These are phyloP conservation scores for Eucommia ulmoides DNA, from an alignment of 257 asterid genomes.

Conservation along the genomic window DNA sequence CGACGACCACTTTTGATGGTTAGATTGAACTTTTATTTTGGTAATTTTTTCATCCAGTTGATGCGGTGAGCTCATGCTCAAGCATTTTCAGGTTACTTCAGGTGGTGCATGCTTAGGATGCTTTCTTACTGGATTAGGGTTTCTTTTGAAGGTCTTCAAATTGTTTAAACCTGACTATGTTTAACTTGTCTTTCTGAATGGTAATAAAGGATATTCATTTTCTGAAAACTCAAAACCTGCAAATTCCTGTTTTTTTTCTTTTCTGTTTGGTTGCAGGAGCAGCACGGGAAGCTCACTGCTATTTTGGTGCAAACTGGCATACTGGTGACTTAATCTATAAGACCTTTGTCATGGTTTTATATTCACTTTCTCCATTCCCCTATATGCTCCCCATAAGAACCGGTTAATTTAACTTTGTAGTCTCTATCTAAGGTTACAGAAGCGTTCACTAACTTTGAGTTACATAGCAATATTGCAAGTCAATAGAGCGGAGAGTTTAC, in stretches of 20 bases:
- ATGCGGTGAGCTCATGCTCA: too few species aligned
- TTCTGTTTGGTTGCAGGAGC: too few species aligned
- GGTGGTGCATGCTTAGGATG: slow-evolving; percentile 26
- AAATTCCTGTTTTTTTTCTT: too few species aligned
- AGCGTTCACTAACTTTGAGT: too few species aligned
- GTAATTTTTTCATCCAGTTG: too few species aligned
- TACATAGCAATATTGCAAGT: too few species aligned
- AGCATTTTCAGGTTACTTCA: slow-evolving; percentile 17
- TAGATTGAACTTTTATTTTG: too few species aligned
- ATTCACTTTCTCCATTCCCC: too few species aligned
- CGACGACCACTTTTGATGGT: neutral
- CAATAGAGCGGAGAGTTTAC: too few species aligned
- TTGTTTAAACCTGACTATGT: neutral
- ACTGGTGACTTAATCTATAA: slow-evolving; percentile 3
- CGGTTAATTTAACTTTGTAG: neutral
- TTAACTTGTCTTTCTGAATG: neutral
- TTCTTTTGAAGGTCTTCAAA: slow-evolving; percentile 17
- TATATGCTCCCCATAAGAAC: too few species aligned
- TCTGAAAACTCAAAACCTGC: neutral
- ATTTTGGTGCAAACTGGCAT: slow-evolving; percentile 8
- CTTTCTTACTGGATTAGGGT: slow-evolving; percentile 17
- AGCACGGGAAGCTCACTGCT: slow-evolving; percentile 6
- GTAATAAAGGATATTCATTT: neutral
- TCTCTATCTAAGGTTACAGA: too few species aligned
- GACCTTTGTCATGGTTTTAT: too few species aligned